phyloP scores from a whole-genome alignment of 257 asterid genomes.

The Solanum etuberosum region DNA sequence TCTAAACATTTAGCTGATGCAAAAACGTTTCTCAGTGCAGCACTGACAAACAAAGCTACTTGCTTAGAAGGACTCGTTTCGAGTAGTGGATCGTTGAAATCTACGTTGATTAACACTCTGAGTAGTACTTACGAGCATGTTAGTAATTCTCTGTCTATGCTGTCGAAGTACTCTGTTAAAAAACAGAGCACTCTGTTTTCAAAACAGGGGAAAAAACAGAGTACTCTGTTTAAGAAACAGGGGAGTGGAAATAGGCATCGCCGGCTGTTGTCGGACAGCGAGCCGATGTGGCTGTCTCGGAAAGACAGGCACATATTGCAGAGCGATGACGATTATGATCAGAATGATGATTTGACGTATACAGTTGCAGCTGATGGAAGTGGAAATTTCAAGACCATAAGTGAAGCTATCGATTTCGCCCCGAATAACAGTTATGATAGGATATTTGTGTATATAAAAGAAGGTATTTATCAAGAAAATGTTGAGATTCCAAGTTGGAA shows the following conservation, averaged over 20 bases:
- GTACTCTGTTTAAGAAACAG: conserved; percentile 4
- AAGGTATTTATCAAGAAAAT: conserved; percentile 68
- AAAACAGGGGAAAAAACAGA: not conserved
- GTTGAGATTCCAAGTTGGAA: conserved; percentile 79
- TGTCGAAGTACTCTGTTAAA: conserved; percentile 14
- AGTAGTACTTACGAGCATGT: conserved; percentile 36
- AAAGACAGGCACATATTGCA: conserved; percentile 35
- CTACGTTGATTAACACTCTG: conserved; percentile 30
- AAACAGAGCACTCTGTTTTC: conserved; percentile 2
- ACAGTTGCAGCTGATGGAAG: conserved; percentile 75
- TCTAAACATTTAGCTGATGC: conserved; percentile 38
- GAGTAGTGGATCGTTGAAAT: conserved; percentile 49
- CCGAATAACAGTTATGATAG: conserved; percentile 57
- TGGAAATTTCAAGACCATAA: conserved; percentile 47
- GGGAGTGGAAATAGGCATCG: conserved; percentile 24
- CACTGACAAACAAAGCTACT: conserved; percentile 60
- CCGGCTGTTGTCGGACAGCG: conserved; percentile 31
- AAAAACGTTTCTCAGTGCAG: conserved; percentile 53
- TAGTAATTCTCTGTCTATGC: conserved; percentile 52
- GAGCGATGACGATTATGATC: conserved; percentile 34
- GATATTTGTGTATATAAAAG: conserved; percentile 31
- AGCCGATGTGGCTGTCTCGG: conserved; percentile 50
- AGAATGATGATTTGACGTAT: conserved; percentile 10
- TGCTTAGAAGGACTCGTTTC: conserved; percentile 65
- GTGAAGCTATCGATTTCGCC: conserved; percentile 54